These are phyloP conservation scores for Wickerhamomyces sydowiorum DNA, from an alignment of 805 yeast genomes.

Conservation along the genomic window DNA sequence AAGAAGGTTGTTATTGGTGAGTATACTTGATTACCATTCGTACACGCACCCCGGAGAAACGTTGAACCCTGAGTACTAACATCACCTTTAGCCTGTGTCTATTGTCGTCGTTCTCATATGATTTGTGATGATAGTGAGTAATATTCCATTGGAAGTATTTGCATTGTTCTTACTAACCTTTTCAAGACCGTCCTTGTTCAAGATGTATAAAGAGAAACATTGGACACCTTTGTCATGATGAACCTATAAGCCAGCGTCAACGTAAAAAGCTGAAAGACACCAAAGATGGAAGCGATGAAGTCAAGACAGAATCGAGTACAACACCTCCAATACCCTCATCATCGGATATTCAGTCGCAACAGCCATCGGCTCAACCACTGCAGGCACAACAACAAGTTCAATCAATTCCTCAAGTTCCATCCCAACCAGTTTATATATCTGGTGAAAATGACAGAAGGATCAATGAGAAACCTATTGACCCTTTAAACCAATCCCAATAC, in stretches of 20 bases:
- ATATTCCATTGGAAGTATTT: not conserved
- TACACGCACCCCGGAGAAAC: not conserved
- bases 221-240: slow-evolving; percentile 65
- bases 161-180: not conserved
- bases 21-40: slow-evolving; percentile 5
- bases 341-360: too few relatives aligned
- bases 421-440: slow-evolving; percentile 8
- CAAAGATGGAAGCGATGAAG: not conserved
- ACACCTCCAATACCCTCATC: slow-evolving; percentile 5
- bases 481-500: slow-evolving; percentile 1
- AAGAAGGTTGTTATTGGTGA: slow-evolving; percentile 19
- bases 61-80: not conserved
- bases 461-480: not conserved
- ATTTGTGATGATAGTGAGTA: slow-evolving; percentile 61
- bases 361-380: too few relatives aligned
- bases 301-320: slow-evolving; percentile 9
- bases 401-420: slow-evolving; percentile 16
- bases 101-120: slow-evolving; percentile 91
- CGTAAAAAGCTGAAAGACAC: slow-evolving; percentile 12
- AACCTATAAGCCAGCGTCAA: slow-evolving; percentile 21
- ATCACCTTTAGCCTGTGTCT: slow-evolving; percentile 61
- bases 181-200: slow-evolving; percentile 56
- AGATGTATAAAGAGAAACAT: slow-evolving; percentile 84
- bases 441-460: not conserved
- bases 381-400: not conserved